Conservation (phyloP, 2,329 filamentous ascomycete genomes). For the Penicillium sp. region DNA sequence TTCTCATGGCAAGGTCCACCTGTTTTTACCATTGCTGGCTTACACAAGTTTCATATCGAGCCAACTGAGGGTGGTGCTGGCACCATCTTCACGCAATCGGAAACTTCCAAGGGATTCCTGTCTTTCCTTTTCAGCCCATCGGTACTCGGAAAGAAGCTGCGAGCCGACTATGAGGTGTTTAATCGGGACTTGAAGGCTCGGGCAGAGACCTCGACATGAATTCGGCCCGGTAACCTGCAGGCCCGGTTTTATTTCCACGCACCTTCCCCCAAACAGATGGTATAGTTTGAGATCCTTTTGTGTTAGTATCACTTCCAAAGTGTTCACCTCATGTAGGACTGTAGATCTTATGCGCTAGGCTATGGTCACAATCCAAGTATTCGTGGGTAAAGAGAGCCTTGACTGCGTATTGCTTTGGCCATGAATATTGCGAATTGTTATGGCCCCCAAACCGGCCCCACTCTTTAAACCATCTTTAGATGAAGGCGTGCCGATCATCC, state of each 20-base stretch:
- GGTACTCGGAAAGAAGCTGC: slow-evolving; percentile 23
- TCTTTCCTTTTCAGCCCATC: slow-evolving; percentile 24
- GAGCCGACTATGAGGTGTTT: slow-evolving; percentile 20
- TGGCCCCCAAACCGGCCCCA: not conserved
- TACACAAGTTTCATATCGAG: slow-evolving; percentile 26
- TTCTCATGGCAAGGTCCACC: slow-evolving; percentile 31
- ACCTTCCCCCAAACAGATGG: not conserved
- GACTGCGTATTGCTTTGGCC: not conserved
- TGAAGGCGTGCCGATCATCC: not conserved
- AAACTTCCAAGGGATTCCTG: slow-evolving; percentile 22
- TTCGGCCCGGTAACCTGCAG: not conserved
- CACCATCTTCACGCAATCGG: slow-evolving; percentile 26
- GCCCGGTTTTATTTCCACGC: not conserved
- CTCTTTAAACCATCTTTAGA: not conserved
- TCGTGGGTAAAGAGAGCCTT: not conserved
- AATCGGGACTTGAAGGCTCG: slow-evolving; percentile 25
- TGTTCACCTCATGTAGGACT: not conserved
- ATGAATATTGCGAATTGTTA: not conserved
- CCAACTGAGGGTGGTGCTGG: slow-evolving; percentile 21
- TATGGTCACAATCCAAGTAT: not conserved
- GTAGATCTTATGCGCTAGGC: not conserved
- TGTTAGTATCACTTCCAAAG: not conserved
- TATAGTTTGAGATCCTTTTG: not conserved
- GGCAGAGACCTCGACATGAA: slow-evolving; percentile 12
- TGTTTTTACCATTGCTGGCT: slow-evolving; percentile 25